Base-by-base conservation (phyloP, 192 early-diverging fungal species). In the Powellomyces hirtus region DNA sequence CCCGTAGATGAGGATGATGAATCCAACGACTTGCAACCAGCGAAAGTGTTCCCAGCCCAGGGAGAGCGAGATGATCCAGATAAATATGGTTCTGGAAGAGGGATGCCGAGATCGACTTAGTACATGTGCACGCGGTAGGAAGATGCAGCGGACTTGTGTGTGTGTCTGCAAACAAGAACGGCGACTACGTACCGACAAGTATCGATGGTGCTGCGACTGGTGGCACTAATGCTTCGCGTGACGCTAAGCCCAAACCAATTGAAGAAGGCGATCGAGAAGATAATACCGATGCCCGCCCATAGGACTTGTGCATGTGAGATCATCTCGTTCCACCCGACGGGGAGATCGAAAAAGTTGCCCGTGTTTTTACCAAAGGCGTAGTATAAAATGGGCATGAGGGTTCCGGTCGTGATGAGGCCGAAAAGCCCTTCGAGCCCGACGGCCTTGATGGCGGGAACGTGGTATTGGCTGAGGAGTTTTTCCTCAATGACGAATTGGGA, bases 401-500 rank as follows among this genome's bases (percentile, higher is more conserved):
- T 66, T 62, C 87, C 64, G 8, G 89, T 84, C 0, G 91, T 86
- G 35, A 88, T 51, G 0, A 95, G 80, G 42, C 97, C 97, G 80
- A 96, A 97, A 4, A 86, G 66, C 36, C 97, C 97, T 75, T 98
- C 97, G 11, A 94, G 85, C 0, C 94, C 97, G 20, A 98, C 94
- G 1, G 94, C 94, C 57, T 90, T 89, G 64, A 97, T 80, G 24
- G 97, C 90, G 27, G 86, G 87, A 34, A 96, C 78, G 5, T 87
- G 76, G 75, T 92, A 98, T 59, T 73, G 81, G 20, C 74, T 67
- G 81, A 98, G 81, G 62, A 98, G 89, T 74, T 92, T 94, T 72
- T 98, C 97, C 70, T 98, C 97, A 46, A 97, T 80, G 20, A 98
- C 94, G 82, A 98, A 98, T 78, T 96, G 94, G 0, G 88, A 78